A percentile compares a stretch with the other conserved stretches of the same genome.
These are phyloP conservation scores for Colletotrichum noveboracense DNA, from an alignment of 2,329 filamentous ascomycete genomes.

Conservation along the genomic window DNA sequence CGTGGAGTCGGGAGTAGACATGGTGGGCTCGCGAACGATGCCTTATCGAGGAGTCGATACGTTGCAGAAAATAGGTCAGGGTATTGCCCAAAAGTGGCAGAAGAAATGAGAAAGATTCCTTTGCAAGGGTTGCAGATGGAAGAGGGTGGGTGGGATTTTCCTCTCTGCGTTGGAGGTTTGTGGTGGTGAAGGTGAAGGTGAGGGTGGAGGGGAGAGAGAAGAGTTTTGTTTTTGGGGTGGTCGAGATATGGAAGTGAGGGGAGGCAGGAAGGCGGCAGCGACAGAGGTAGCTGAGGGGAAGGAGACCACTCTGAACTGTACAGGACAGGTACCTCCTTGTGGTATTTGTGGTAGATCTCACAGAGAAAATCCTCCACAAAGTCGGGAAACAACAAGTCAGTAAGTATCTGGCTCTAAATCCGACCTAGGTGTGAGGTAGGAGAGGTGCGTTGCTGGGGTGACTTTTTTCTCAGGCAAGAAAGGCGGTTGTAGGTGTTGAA, in stretches of 20 bases:
- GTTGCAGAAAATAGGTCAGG: constrained; percentile 13
- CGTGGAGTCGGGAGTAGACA: constrained; percentile 17
- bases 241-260: not conserved
- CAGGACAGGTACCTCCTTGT: not conserved
- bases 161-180: not conserved
- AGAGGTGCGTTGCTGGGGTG: not conserved
- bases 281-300: constrained; percentile 3
- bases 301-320: not conserved
- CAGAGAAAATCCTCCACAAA: not conserved
- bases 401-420: not conserved
- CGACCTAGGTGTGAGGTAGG: not conserved
- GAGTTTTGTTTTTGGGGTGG: not conserved
- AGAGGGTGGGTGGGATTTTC: not conserved
- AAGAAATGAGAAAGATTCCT: constrained; percentile 18
- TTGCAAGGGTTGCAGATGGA: not conserved
- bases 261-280: not conserved
- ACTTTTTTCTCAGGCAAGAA: not conserved
- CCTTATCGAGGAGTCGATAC: not conserved
- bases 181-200: not conserved
- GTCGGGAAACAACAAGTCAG: not conserved
- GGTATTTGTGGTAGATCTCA: not conserved
- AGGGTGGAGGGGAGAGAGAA: not conserved
- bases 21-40: not conserved
- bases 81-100: constrained; percentile 14
- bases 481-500: not conserved